phyloP scores from a whole-genome alignment of 495 filamentous ascomycete species.

The Podospora conica region DNA sequence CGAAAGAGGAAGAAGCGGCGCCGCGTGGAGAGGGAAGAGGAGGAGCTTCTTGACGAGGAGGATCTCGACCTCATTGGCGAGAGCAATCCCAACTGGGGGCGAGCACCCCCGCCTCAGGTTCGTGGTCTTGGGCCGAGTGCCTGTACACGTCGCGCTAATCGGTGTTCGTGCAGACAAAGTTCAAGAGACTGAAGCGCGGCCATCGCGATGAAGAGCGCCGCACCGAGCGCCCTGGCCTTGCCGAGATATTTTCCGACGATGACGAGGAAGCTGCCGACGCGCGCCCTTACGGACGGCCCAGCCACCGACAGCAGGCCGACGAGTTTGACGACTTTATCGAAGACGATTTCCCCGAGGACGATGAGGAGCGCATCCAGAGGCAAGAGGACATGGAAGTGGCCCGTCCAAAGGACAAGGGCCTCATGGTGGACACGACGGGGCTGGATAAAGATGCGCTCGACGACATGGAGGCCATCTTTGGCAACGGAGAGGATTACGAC shows the following conservation, averaged over 20 bases:
- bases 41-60: slow-evolving; percentile 88
- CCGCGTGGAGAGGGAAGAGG: slow-evolving; percentile 71
- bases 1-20: slow-evolving; percentile 62
- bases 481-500: slow-evolving; percentile 88
- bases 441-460: slow-evolving; percentile 87
- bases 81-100: slow-evolving; percentile 61
- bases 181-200: slow-evolving; percentile 92
- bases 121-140: slow-evolving; percentile 7
- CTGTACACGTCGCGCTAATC: slow-evolving; percentile 21
- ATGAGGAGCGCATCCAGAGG: slow-evolving; percentile 64
- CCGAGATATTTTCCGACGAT: slow-evolving; percentile 92
- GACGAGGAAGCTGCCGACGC: slow-evolving; percentile 69
- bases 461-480: slow-evolving; percentile 93
- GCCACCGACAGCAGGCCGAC: slow-evolving; percentile 56
- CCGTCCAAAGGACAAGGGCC: slow-evolving; percentile 57
- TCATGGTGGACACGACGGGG: slow-evolving; percentile 63
- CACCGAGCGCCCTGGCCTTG: slow-evolving; percentile 61
- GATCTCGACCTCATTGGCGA: slow-evolving; percentile 92
- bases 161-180: slow-evolving; percentile 59
- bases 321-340: slow-evolving; percentile 98
- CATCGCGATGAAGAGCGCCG: slow-evolving; percentile 63
- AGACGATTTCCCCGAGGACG: slow-evolving; percentile 86
- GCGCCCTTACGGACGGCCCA: slow-evolving; percentile 42
- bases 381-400: slow-evolving; percentile 85
- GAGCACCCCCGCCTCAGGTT: slow-evolving; percentile 59